phyloP scores from a whole-genome alignment of 371 early-diverging fungal genomes.

The Mortierella sp. region DNA sequence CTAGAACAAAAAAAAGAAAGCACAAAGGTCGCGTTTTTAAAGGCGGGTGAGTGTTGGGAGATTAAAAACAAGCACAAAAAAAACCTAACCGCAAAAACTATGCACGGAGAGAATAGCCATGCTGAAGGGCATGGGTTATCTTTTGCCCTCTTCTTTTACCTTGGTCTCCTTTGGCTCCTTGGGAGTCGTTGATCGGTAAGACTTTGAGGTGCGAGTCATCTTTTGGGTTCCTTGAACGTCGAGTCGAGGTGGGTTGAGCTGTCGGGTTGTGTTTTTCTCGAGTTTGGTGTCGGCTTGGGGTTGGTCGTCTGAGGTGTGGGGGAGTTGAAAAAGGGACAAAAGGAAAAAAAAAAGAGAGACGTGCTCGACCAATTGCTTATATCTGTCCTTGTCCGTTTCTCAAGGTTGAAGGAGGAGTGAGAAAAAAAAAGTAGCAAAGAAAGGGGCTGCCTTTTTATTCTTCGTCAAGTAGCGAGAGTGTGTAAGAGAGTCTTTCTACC shows the following conservation, averaged over 20 bases:
- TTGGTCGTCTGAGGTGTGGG: no score
- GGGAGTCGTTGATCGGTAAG: constrained; percentile 18
- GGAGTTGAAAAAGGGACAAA: neutral
- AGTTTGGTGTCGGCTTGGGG: neutral
- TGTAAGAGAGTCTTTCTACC: neutral
- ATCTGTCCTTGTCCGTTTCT: neutral
- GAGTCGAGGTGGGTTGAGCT: neutral
- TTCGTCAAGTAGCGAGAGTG: neutral
- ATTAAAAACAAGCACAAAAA: no score
- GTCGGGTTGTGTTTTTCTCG: neutral
- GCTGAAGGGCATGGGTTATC: neutral
- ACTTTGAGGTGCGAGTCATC: constrained; percentile 26
- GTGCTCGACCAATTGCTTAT: neutral
- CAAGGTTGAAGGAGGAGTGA: constrained; percentile 7
- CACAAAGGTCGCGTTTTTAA: neutral
- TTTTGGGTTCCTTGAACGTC: neutral
- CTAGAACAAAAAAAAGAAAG: constrained; percentile 1
- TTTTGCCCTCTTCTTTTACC: neutral
- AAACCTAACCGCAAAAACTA: neutral
- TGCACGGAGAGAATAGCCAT: neutral
- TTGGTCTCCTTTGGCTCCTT: constrained; percentile 33
- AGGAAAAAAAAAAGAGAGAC: neutral
- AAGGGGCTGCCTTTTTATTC: constrained; percentile 3
- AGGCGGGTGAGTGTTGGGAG: neutral
- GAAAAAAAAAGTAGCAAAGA: constrained; percentile 5